Evolutionary conservation across 2,329 filamentous ascomycete species (phyloP), one percentile per base, ranked within the genome.

Genomic region (Thelonectria blattea): DNA sequence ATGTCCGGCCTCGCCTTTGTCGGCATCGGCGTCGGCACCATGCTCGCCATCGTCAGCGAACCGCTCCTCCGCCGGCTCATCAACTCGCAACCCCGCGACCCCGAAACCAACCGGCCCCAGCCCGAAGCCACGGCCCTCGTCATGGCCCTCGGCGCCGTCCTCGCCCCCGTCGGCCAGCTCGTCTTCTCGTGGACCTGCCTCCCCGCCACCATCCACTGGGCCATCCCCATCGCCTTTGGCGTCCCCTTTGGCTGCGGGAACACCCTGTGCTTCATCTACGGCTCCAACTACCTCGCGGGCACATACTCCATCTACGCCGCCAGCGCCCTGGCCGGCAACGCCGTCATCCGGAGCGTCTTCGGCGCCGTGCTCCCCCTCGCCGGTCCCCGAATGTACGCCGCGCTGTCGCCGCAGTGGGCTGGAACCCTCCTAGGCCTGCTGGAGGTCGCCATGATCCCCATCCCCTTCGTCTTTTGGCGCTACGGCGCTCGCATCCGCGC

Each of bases 171-270:
- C 3, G 93, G 93, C 15, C 89, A 97, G 75, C 84, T 97, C 22
- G 90, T 89, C 74, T 97, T 97, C 71, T 87, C 91, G 0, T 97
- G 92, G 92, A 96, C 93, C 0, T 93, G 89, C 62, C 85, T 92
- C 0, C 93, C 93, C 0, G 78, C 77, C 0, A 84, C 85, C 5
- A 91, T 96, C 32, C 93, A 92, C 73, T 96, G 91, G 89, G 87
- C 92, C n/a, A 81, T 87, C 18, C 90, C 91, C 1, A 89, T 96
- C 50, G 79, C 91, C 0, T 91, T 91, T 1, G 91, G 92, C 1
- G 84, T 96, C 6, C 90, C 89, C 0, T 96, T 95, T 68, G 91
- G 91, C 10, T 82, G 85, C 0, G 92, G 92, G 0, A 95, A 94
- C 69, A 88, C 85, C 9, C 82, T 88, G 3, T 87, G 91, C 39